Base-by-base conservation (phyloP, 2,329 filamentous ascomycete species). In the Neocucurbitaria cava region DNA sequence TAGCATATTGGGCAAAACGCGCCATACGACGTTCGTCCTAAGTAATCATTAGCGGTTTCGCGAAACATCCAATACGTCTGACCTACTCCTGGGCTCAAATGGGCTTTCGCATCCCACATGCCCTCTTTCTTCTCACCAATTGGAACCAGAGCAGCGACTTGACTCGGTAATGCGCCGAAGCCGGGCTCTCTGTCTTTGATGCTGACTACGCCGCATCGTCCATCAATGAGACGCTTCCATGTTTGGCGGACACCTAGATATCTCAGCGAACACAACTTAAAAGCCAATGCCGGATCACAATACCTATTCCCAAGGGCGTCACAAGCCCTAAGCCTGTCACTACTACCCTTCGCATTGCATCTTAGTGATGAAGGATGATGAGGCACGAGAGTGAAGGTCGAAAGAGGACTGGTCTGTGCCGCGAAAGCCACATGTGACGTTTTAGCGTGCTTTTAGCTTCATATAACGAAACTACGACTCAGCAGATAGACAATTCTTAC, bases 1-100 rank as follows among this genome's bases (percentile, higher is more conserved):
- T 83, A 13, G 93, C 94, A 78, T 96, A 98, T 75, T 98, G 93
- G 3, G 92, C 86, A 72, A 98, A 98, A 21, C 81, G 83, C n/a
- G 95, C 92, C 87, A 96, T 96, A 69, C 91, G 89, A 4, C 92
- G 86, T 66, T 85, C 80, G 59, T 89, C 85, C 84, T 86, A 58
- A 35, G 2, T 1, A 30, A 24, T 24, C 11, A 18, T 67, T 40
- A 65, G 51, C 31, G 35, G 35, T 28, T 83, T 88, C 40, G 55
- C 49, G 15, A n/a, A 33, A 3, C 10, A n/a, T 20, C 30, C 3
- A 5, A 9, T 20, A 7, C 2, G 5, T 0, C 24, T 1, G 17
- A 44, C 30, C 21, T 36, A 78, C 76, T 24, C 70, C 70, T 26
- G 70, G 62, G 36, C 43, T 70, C 18, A 83, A 62, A 76, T 79